Evolutionary conservation across 441 rosid species (phyloP), one percentile per base, ranked within the genome.

Genomic region (Aleurites moluccanus): DNA sequence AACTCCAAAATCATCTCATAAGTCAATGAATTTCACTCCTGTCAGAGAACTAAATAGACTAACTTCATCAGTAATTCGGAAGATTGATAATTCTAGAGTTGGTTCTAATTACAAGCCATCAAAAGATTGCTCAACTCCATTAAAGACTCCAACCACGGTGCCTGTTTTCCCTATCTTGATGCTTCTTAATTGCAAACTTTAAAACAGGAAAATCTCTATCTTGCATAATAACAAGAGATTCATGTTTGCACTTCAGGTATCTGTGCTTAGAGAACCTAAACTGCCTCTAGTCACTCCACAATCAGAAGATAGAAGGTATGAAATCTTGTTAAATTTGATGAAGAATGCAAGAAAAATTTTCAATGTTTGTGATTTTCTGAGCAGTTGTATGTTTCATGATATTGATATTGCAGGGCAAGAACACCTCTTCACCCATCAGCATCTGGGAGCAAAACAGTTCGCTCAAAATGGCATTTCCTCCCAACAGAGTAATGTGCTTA

Each of bases 381-480:
- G 47, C 30, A 3, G 21, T 27, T n/a, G 18, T 27, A 6, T 14
- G 15, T 44, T 55, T 1, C 14, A n/a, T 60, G 67, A 14, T 33
- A 0, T 50, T 23, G 55, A 59, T 42, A 76, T 70, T 80, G 77
- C 87, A 88, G 91, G 81, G 82, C 81, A 33, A 83, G 77, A 78
- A 84, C 83, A 35, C 87, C 86, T 8, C 72, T 64, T 70, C 85
- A 82, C 79, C 78, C 89, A 50, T 86, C 88, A 9, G 86, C 88
- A 30, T 75, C 75, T 56, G 88, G 77, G 42, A 82, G 76, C 80
- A 89, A 84, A 86, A 75, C 93, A 71, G 79, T 80, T 73, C 88
- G 90, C n/a, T 80, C 88, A 45, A 90, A 81, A 83, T 86, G 91
- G 92, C 79, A 80, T 57, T 89, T 91, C 79, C 90, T 92, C 64